Evolutionary conservation across 345 rosid genomes (phyloP), one percentile per base, ranked within the genome.

Genomic region (Camelina neglecta): DNA sequence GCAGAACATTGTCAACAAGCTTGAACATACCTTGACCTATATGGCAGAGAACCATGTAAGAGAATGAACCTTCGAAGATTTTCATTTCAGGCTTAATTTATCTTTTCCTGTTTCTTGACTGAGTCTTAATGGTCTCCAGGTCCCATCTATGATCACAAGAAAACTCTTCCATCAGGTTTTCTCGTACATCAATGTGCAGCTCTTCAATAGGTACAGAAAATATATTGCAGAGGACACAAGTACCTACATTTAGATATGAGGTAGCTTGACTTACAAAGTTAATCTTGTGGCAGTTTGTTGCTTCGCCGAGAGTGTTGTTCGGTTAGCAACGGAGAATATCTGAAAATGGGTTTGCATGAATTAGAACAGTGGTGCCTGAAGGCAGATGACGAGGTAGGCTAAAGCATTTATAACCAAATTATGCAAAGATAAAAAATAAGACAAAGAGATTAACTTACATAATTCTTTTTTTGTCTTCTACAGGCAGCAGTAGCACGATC

Each of bases 291-390:
- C 82, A 89, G 93, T 80, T 80, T 87, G 65, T 71, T 89, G 81
- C 88, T 89, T 59, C 85, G 91, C 1, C 87, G 89, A 35, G 93
- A 89, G 69, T 89, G 91, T 72, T 89, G 93, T 62, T 84, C 93
- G 2, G 85, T 89, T 77, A 84, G 91, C 85, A 89, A 84, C 33
- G 91, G 91, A 51, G 93, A 89, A 78, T 89, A 85, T 60, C 80
- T 87, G 47, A 89, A 85, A 71, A 74, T 81, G 38, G 91, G 93
- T 2, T 79, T 89, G 83, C 84, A 81, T 45, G 91, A 87, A 74
- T 64, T 89, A 60, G 91, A 84, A 45, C 85, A 85, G 51, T 89
- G 93, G 93, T 85, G 91, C 50, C 56, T 64, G 49, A 82, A 84
- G 74, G 84, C 82, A 44, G 79, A 84, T 21, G 84, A 87, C 39